Base-by-base conservation (phyloP, 805 yeast species). In the Candida loeiensis region DNA sequence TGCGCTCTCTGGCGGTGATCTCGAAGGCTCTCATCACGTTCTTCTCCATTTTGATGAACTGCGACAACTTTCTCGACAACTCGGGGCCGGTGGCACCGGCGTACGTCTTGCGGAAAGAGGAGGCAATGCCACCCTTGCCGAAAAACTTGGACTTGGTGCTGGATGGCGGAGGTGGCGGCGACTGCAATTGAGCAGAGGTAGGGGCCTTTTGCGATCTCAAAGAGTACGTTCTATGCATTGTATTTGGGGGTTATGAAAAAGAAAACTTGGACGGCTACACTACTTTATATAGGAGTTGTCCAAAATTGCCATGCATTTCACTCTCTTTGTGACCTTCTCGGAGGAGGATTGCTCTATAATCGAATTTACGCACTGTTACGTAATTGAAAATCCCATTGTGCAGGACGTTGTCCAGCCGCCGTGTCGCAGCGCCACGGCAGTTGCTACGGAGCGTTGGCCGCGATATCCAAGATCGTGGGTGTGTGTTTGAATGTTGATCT, bases 161-260 rank as follows among this genome's bases (percentile, higher is more conserved):
- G 22, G 96, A 81, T 30, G 95, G 82, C 50, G 97, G 98, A 35
- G 98, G 98, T 41, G 95, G 91, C 24, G 98, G 97, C 37, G 85
- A 77, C 63, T 84, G 90, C 68, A 91, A 69, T 70, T 91, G 96
- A 51, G 96, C 79, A 45, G 98, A 98, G 43, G 99, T 90, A 47
- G 99, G 99, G 28, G 97, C 98, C 69, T 96, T 85, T 41, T 83
- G 66, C 55, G 89, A 82, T 79, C 99, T 89, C 69, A 91, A 76
- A 25, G 99, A 91, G 71, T 93, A 93, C 37, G 99, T 91, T 82
- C 97, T 85, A 77, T 91, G 97, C 99, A 93, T 93, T 50, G 36
- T 66, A 17, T 14, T 4, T 4, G 13, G 4, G 31, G 9, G 11
- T 27, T 5, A 14, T 27, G 17, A 27, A 27, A 27, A 27, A 27